Evolutionary conservation across 495 filamentous ascomycete genomes (phyloP), one percentile per base, ranked within the genome.

Genomic region (Penicillium pulvis): DNA sequence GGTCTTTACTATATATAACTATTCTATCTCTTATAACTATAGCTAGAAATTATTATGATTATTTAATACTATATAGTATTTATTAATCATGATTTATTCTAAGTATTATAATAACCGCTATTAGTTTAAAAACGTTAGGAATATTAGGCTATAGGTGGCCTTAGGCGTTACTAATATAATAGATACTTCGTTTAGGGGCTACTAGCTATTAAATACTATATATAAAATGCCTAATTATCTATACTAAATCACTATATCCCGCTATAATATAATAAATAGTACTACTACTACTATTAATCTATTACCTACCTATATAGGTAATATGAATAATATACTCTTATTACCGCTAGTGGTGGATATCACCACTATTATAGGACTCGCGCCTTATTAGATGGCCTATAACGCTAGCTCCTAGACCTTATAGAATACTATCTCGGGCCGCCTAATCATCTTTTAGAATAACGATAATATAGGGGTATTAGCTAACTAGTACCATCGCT

Each of bases 251-350:
- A 46, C 20, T 6, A 46, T 20, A 46, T 46, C 20, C 6, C 26
- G 20, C 8, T 26, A 14, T 46, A 46, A 46, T 12, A 12, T 9
- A 14, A 46, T 23, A 3, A 46, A 23, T 26, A 12, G 44, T 2
- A 46, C 44, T 24, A 23, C 41, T 14, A 43, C 41, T 8, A 43
- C 19, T 6, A 14, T 43, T 19, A 43, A 43, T 20, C 41, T 2
- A 5, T 16, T 16, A 3, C 41, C 19, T 6, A 46, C 19, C 44
- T 10, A 46, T 9, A 9, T 12, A 12, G 44, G 20, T 46, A 46
- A 46, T 26, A 46, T 46, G 12, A 46, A 46, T 46, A 46, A 46
- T 46, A 46, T 20, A 26, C 44, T 46, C 20, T 46, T 46, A 1
- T 20, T 12, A 4, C 44, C 20, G 6, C 20, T 12, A n/a, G n/a